Base-by-base conservation (phyloP, 176 grass and related monocot species). In the Triticum urartu region DNA sequence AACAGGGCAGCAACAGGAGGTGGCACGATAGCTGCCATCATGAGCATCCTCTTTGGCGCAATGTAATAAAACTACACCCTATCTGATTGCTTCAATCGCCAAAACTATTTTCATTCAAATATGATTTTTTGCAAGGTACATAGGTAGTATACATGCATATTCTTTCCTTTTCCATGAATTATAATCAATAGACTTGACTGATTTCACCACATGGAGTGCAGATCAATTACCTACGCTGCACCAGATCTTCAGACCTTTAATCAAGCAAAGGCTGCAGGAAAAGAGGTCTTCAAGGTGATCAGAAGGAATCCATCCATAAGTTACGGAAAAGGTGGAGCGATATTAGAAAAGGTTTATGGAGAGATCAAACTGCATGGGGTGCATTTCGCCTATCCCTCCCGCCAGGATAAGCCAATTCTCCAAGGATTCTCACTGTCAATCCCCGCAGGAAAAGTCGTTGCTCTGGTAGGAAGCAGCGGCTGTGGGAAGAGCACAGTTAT, bases 141-240 rank as follows among this genome's bases (percentile, higher is more conserved):
- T 59, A 59, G 56, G 18, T 59, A 59, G 56, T 59, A 59, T 10
- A 5, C 56, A 30, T 60, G 38, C 24, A 15, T 28, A 34, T 52
- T 81, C 25, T 47, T 64, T 72, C 61, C 5, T 73, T 74, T 52
- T 81, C 2, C 77, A 72, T 60, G 35, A 9, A 65, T 26, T 64
- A 42, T 64, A 74, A 24, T 52, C 13, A 50, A 73, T 43, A 81
- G 26, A 72, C 32, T 82, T 42, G 40, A 83, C 11, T 42, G 30
- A 39, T 64, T 84, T 50, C 28, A 47, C 64, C 64, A 39, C 24
- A 80, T 89, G 67, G 22, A 80, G 52, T 81, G 72, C 88, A 93
- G 91, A 93, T 90, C 86, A 42, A 93, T 93, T 35, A 90, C 88
- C 21, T 88, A 91, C 10, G 89, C 89, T 77, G 89, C 89, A 70